Conservation (phyloP, 1,284 basidiomycete species). For the Apiotrichum veenhuisii region DNA sequence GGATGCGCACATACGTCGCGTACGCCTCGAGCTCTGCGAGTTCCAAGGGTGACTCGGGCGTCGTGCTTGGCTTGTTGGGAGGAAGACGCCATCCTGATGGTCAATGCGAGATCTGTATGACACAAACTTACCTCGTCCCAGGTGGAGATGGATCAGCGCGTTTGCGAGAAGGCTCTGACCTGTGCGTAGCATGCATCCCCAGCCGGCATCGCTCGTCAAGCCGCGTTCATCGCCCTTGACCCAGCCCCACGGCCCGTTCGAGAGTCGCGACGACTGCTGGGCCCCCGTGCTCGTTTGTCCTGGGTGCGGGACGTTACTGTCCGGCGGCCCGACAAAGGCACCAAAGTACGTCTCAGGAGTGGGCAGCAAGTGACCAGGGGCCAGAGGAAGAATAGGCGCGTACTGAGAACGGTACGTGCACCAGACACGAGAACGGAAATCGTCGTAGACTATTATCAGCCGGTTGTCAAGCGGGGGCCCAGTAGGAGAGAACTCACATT, state of each 20-base stretch:
- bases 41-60: conserved; percentile 20
- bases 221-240: conserved; percentile 61
- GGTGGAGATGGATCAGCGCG: conserved; percentile 73
- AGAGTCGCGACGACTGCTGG: conserved; percentile 11
- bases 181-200: conserved; percentile 97
- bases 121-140: conserved; percentile 71
- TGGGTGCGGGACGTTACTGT: background rate
- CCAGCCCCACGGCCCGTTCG: conserved; percentile 38
- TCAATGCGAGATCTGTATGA: background rate
- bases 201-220: conserved; percentile 89
- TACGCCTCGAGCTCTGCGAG: conserved; percentile 36
- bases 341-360: conserved; percentile 51
- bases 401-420: conserved; percentile 90
- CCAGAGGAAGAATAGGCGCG: conserved; percentile 66
- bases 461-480: conserved; percentile 40
- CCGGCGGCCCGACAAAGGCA: conserved; percentile 45
- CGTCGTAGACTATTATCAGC: conserved; percentile 69
- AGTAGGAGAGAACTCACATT: conserved; percentile 38
- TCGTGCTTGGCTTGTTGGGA: conserved; percentile 14
- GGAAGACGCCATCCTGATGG: conserved; percentile 72
- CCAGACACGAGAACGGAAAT: conserved; percentile 84
- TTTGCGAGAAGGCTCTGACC: conserved; percentile 92
- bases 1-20: conserved; percentile 71
- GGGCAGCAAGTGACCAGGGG: conserved; percentile 35
- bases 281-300: background rate